These are phyloP conservation scores for Saccharum spontaneum DNA, from an alignment of 176 grass and related monocot species.

Conservation along the genomic window DNA sequence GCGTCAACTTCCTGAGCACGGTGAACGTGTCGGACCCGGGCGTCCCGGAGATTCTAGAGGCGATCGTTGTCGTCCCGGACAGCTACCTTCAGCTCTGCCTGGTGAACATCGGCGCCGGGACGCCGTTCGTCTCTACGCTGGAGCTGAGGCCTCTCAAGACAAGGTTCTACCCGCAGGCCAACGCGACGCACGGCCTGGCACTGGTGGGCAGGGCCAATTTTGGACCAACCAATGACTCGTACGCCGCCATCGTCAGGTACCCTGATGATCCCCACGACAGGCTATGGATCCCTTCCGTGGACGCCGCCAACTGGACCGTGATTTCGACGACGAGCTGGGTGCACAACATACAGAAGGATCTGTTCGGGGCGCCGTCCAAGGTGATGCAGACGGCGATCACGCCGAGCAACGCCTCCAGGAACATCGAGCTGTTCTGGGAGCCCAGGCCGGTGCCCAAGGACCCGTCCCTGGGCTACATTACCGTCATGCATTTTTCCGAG, in stretches of 20 bases:
- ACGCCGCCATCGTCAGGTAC: constrained; percentile 29
- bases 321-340: constrained; percentile 24
- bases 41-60: neutral
- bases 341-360: accelerated
- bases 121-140: constrained; percentile 67
- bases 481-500: constrained; percentile 36
- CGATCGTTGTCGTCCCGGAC: neutral
- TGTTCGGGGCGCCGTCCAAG: constrained; percentile 23
- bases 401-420: constrained; percentile 28
- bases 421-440: constrained; percentile 15
- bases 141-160: constrained; percentile 54
- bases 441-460: neutral
- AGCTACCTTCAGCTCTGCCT: constrained; percentile 53
- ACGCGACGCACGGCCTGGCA: constrained; percentile 27
- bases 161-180: constrained; percentile 20
- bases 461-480: neutral
- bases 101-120: constrained; percentile 48
- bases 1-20: constrained; percentile 51
- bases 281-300: neutral
- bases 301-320: neutral
- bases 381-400: constrained; percentile 57
- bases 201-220: constrained; percentile 27
- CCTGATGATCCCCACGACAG: constrained; percentile 47
- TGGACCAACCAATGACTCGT: neutral
- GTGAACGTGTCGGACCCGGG: constrained; percentile 32